Base-by-base conservation (phyloP, 306 rosid genomes). In the Lathyrus aphaca region DNA sequence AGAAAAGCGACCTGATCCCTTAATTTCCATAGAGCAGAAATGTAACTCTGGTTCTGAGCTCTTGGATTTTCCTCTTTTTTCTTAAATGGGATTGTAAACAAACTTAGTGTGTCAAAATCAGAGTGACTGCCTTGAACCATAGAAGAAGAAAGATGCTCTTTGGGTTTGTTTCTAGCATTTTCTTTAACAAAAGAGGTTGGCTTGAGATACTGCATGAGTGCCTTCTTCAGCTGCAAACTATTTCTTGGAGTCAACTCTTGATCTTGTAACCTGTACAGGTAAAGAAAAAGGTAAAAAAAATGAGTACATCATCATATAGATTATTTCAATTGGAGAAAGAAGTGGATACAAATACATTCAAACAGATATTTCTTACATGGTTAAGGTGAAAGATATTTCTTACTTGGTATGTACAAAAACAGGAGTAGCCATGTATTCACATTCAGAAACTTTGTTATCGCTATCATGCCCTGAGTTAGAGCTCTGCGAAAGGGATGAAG, bases 321-420 rank as follows among this genome's bases (percentile, higher is more conserved):
- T 14, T 44, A 60, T 25, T 49, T 35, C 32, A 59, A 66, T 32
- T 66, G 32, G 25, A 18, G 30, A 42, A 72, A 63, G 15, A 65
- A 66, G 38, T 40, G 25, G 65, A 48, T 19, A 19, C 32, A 51
- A 1, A 53, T 53, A 21, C 59, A 21, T 11, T 21, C 2, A 19
- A 21, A 19, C 23, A 19, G 59, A 49, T 17, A 49, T 17, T n/a
- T n/a, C n/a, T n/a, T n/a, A n/a, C n/a, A n/a, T n/a, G n/a, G 57
- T 68, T 25, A 13, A 63, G 29, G 42, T 18, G 19, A 46, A 57
- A 50, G 38, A 64, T 48, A 62, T 49, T 68, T 58, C 98, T 82
- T 76, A 92, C 98, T 77, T 92, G 62, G 92, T 76, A 66, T 88
- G 96, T 72, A 89, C 91, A 71, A 92, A 89, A 74, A 89, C 86